Evolutionary conservation across 305 asterid species (phyloP).

Genomic region (Solanum aculeatissimum): DNA sequence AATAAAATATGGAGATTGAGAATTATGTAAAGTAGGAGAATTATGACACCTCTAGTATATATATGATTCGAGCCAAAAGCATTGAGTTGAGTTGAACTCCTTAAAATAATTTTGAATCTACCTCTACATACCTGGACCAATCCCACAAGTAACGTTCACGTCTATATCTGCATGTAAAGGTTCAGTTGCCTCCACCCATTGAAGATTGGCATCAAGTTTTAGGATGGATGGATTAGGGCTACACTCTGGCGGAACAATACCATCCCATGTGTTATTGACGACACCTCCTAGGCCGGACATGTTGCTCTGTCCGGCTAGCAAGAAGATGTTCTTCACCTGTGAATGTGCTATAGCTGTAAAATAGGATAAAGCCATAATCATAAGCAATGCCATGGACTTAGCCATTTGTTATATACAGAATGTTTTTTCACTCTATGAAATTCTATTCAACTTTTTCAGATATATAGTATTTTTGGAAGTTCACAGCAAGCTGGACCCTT

Average conservation of each 20-base stretch:
- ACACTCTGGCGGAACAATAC: neutral
- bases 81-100: neutral
- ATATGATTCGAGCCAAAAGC: neutral
- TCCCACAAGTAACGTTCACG: neutral
- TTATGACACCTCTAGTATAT: neutral
- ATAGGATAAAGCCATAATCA: neutral
- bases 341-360: neutral
- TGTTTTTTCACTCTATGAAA: neutral
- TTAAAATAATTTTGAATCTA: neutral
- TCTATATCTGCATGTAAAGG: neutral
- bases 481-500: neutral
- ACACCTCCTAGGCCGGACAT: conserved; percentile 4
- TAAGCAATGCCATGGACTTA: neutral
- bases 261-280: neutral
- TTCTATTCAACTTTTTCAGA: neutral
- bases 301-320: neutral
- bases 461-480: neutral
- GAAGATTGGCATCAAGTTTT: neutral
- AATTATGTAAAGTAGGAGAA: neutral
- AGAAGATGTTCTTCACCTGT: neutral
- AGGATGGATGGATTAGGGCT: neutral
- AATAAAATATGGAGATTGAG: neutral
- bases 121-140: neutral
- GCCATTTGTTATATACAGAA: neutral
- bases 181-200: neutral